Conservation (phyloP, 2,329 filamentous ascomycete genomes). For the Cercospora janseana region DNA sequence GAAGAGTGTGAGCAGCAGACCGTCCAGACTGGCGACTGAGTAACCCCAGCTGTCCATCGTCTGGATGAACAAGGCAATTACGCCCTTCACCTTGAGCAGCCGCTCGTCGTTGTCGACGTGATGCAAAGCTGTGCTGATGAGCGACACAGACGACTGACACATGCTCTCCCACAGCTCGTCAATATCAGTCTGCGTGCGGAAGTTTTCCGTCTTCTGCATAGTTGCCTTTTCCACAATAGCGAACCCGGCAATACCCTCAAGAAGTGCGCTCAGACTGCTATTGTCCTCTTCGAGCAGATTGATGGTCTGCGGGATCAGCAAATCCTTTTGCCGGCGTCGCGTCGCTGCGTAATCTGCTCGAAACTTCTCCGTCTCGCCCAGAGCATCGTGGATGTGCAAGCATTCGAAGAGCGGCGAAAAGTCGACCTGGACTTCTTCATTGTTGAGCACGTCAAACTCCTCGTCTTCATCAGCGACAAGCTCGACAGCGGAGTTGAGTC, state of each 20-base stretch:
- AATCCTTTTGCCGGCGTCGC: slow-evolving; percentile 83
- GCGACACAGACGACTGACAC: slow-evolving; percentile 79
- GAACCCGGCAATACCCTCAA: slow-evolving; percentile 94
- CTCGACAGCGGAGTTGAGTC: slow-evolving; percentile 92
- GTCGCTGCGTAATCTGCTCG: slow-evolving; percentile 88
- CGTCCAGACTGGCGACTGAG: slow-evolving; percentile 75
- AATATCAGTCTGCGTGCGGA: slow-evolving; percentile 83
- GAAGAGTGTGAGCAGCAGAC: slow-evolving; percentile 83
- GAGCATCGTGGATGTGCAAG: slow-evolving; percentile 90
- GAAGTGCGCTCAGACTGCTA: slow-evolving; percentile 77
- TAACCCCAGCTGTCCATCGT: slow-evolving; percentile 98
- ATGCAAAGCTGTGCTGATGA: slow-evolving; percentile 76
- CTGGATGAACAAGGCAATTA: slow-evolving; percentile 91
- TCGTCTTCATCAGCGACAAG: slow-evolving; percentile 92
- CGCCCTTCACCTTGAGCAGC: slow-evolving; percentile 89
- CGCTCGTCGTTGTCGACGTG: slow-evolving; percentile 85
- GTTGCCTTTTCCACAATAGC: slow-evolving; percentile 95
- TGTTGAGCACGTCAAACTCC: slow-evolving; percentile 92
- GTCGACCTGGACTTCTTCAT: slow-evolving; percentile 91
- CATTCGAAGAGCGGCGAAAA: slow-evolving; percentile 94
- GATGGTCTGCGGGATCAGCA: slow-evolving; percentile 75
- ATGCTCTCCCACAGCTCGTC: slow-evolving; percentile 98
- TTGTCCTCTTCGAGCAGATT: slow-evolving; percentile 80
- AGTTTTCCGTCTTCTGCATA: slow-evolving; percentile 78
- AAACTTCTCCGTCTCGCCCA: slow-evolving; percentile 90